These are phyloP conservation scores for Melampsora americana DNA, from an alignment of 1,284 basidiomycete species.

Conservation along the genomic window DNA sequence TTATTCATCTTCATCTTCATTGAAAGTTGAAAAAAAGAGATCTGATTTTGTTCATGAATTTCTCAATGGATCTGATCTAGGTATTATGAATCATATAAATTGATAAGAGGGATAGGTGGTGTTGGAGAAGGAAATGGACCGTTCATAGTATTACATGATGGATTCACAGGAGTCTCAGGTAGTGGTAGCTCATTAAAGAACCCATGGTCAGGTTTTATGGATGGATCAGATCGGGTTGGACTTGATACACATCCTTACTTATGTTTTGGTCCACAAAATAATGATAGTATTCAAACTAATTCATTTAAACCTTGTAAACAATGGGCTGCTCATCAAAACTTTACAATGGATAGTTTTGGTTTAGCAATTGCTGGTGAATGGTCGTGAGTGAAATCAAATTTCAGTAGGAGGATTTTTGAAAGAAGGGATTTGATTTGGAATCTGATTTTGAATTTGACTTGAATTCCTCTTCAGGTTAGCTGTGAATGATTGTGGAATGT, in stretches of 20 bases:
- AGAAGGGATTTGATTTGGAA: neutral
- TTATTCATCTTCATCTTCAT: neutral
- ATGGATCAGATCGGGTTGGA: slow-evolving; percentile 40
- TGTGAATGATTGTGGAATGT: slow-evolving; percentile 43
- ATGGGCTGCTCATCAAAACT: slow-evolving; percentile 35
- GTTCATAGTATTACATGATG: slow-evolving; percentile 72
- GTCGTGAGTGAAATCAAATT: slow-evolving; percentile 42
- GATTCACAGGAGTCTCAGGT: slow-evolving; percentile 61
- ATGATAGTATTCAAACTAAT: slow-evolving; percentile 18
- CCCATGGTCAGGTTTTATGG: slow-evolving; percentile 34
- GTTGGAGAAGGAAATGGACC: slow-evolving; percentile 75
- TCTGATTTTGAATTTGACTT: neutral
- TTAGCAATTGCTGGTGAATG: slow-evolving; percentile 34
- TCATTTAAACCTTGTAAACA: slow-evolving; percentile 32
- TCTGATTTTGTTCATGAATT: neutral
- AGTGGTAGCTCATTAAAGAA: slow-evolving; percentile 15
- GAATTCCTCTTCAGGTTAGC: slow-evolving; percentile 27
- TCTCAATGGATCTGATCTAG: too few species aligned
- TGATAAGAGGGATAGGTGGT: slow-evolving; percentile 76
- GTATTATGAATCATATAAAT: slow-evolving; percentile 72
- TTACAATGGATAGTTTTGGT: slow-evolving; percentile 41
- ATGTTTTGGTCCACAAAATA: slow-evolving; percentile 20
- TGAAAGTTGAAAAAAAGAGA: neutral
- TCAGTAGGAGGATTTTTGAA: too few species aligned
- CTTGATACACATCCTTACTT: slow-evolving; percentile 42